These are phyloP conservation scores for Reutealis trisperma DNA, from an alignment of 345 rosid genomes.

Conservation along the genomic window DNA sequence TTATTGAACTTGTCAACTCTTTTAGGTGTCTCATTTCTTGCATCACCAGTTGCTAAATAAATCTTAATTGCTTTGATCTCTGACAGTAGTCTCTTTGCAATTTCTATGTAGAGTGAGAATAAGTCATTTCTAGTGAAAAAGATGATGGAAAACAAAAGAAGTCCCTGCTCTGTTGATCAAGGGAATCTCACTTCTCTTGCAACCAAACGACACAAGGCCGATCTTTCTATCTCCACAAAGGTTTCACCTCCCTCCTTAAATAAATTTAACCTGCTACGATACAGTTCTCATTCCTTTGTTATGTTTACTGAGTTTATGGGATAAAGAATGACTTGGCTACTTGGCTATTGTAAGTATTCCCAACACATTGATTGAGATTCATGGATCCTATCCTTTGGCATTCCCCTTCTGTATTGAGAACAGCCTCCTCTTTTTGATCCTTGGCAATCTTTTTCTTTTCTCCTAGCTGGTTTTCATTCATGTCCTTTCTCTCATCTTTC, in stretches of 20 bases:
- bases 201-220: slow-evolving; percentile 75
- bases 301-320: not conserved
- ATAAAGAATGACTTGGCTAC: too few species aligned
- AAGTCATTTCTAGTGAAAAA: slow-evolving; percentile 36
- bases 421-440: not conserved
- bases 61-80: slow-evolving; percentile 10
- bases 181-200: slow-evolving; percentile 50
- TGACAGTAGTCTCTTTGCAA: slow-evolving; percentile 12
- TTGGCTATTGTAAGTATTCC: not conserved
- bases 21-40: slow-evolving; percentile 6
- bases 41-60: slow-evolving; percentile 5
- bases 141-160: slow-evolving; percentile 85
- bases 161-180: slow-evolving; percentile 68
- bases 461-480: not conserved
- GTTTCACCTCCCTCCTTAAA: slow-evolving; percentile 30
- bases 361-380: not conserved
- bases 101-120: slow-evolving; percentile 38
- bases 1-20: not conserved
- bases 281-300: not conserved
- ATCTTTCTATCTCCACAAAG: slow-evolving; percentile 72
- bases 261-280: not conserved
- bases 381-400: not conserved
- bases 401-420: not conserved
- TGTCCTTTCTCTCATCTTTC: not conserved
- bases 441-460: not conserved